Conservation (phyloP, 441 rosid genomes). For the Lepidium campestre region DNA sequence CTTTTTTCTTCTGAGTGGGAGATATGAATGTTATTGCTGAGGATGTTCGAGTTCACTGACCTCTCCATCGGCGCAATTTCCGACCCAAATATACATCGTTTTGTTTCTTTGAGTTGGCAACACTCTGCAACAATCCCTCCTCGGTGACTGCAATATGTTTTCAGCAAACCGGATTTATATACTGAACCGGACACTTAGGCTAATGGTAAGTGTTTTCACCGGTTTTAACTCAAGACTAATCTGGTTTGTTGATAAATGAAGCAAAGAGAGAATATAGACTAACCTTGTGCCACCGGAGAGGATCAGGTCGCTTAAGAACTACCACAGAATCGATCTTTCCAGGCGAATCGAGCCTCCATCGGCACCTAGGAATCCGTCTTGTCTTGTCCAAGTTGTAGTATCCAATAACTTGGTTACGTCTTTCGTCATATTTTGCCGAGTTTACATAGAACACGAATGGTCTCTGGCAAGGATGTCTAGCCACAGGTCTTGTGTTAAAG, state of each 20-base stretch:
- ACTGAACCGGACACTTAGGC: too few species aligned
- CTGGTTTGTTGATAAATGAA: not conserved
- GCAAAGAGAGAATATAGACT: not conserved
- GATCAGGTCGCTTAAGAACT: conserved; percentile 61
- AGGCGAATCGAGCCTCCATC: conserved; percentile 68
- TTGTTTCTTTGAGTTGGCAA: conserved; percentile 49
- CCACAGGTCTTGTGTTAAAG: conserved; percentile 77
- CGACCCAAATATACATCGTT: conserved; percentile 62
- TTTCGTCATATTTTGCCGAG: conserved; percentile 41
- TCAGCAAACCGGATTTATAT: too few species aligned
- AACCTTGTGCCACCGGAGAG: conserved; percentile 69
- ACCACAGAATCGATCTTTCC: conserved; percentile 47
- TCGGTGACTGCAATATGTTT: conserved; percentile 52
- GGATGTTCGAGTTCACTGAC: conserved; percentile 43
- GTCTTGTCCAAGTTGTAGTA: conserved; percentile 38
- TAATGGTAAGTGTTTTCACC: too few species aligned
- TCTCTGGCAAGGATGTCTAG: conserved; percentile 67
- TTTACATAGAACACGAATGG: conserved; percentile 65
- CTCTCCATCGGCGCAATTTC: conserved; percentile 63
- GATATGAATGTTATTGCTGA: conserved; percentile 8
- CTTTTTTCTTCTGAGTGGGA: too few species aligned
- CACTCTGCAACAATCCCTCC: conserved; percentile 81
- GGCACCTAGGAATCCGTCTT: conserved; percentile 41
- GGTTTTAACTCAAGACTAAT: too few species aligned
- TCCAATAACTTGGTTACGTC: conserved; percentile 52